Conservation (phyloP, 1,284 basidiomycete species). For the Phellopilus nigrolimitatus region DNA sequence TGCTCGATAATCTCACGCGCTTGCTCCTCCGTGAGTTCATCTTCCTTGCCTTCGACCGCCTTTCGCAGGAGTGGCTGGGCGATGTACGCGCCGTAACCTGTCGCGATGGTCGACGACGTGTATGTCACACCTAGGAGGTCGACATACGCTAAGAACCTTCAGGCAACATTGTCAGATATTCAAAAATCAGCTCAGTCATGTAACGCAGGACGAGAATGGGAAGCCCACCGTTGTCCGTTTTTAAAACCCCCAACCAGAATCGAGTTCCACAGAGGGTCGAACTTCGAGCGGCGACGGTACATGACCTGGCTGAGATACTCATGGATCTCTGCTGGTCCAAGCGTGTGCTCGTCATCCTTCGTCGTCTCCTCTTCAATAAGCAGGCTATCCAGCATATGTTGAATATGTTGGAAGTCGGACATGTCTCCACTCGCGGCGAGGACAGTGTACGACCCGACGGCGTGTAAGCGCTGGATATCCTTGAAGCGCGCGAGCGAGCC, state of each 20-base stretch:
- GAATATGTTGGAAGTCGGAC: conserved; percentile 96
- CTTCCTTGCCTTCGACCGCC: conserved; percentile 82
- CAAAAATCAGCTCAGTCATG: not conserved
- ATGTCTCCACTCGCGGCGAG: conserved; percentile 95
- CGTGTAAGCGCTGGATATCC: conserved; percentile 84
- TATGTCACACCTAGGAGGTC: conserved; percentile 98
- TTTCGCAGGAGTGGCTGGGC: conserved; percentile 91
- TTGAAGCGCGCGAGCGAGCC: conserved; percentile 97
- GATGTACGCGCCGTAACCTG: conserved; percentile 94
- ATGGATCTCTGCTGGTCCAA: conserved; percentile 90
- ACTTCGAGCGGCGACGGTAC: conserved; percentile 85
- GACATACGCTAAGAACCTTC: conserved; percentile 88
- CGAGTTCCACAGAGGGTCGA: conserved; percentile 96
- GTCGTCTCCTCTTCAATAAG: conserved; percentile 78
- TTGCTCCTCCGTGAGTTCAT: conserved; percentile 72
- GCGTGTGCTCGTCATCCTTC: conserved; percentile 75
- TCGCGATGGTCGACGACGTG: conserved; percentile 90
- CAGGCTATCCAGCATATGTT: conserved; percentile 70
- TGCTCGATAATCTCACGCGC: conserved; percentile 80
- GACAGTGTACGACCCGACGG: conserved; percentile 81
- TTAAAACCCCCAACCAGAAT: conserved; percentile 91
- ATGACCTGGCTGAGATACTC: conserved; percentile 89
- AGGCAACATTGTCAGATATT: conserved; percentile 1
- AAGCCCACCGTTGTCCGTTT: conserved; percentile 64
- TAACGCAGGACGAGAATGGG: not conserved